phyloP scores from a whole-genome alignment of 1,284 basidiomycete genomes.

The Schizophyllum amplum region DNA sequence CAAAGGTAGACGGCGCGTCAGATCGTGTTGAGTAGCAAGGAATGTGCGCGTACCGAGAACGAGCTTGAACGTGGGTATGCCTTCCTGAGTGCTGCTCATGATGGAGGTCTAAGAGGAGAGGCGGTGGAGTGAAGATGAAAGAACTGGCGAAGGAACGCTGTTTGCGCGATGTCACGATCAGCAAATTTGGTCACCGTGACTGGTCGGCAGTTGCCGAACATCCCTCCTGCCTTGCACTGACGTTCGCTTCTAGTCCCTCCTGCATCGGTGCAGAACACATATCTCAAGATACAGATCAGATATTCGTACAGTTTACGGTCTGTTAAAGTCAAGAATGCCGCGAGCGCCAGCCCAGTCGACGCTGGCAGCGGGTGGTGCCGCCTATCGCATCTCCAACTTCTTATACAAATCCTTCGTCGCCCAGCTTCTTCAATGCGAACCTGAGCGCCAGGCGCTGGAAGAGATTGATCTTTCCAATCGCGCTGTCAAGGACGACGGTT shows the following conservation, averaged over 20 bases:
- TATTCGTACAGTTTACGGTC: too few relatives aligned
- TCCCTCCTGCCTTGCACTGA: too few relatives aligned
- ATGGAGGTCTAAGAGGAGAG: neutral
- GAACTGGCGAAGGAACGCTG: neutral
- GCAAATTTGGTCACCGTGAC: neutral
- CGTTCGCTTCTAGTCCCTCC: too few relatives aligned
- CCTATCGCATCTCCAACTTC: too few relatives aligned
- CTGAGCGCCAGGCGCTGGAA: neutral
- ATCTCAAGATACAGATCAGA: too few relatives aligned
- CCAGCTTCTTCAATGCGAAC: neutral
- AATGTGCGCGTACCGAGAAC: constrained; percentile 71
- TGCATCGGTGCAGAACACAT: too few relatives aligned
- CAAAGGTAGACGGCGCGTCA: constrained; percentile 24
- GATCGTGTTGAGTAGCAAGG: constrained; percentile 10
- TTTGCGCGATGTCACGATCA: neutral
- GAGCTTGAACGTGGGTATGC: constrained; percentile 86
- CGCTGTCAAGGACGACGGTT: neutral
- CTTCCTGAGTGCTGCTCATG: neutral
- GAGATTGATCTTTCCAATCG: neutral
- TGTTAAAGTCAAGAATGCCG: too few relatives aligned
- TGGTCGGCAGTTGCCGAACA: neutral
- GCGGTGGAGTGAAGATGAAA: neutral
- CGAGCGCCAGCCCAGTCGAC: too few relatives aligned
- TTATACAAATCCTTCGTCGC: neutral
- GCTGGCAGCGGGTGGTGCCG: too few relatives aligned